Evolutionary conservation across 2,329 filamentous ascomycete genomes (phyloP), one percentile per base, ranked within the genome.

Genomic region (Fonsecaea erecta): DNA sequence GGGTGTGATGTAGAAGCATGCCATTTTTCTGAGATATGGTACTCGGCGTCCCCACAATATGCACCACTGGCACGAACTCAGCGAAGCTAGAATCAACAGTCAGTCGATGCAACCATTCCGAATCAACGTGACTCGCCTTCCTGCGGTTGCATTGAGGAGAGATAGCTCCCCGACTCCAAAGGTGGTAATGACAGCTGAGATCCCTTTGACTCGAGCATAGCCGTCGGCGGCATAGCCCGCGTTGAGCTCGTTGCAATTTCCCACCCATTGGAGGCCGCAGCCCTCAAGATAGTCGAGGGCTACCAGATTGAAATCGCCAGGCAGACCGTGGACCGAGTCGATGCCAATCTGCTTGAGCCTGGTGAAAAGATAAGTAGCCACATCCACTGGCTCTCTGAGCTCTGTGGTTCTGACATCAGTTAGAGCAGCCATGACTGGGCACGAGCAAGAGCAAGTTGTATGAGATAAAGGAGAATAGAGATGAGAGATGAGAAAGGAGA

Each of bases 191-290:
- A 70, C 56, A 6, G 67, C 67, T 12, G 67, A 69, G 11, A 69
- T 69, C 12, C 67, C 70, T 28, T 70, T 71, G 66, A 91, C 83
- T 68, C 90, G 85, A 64, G 89, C 90, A 75, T 93, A 93, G n/a
- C 90, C 90, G 78, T 93, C 90, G 18, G 90, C 89, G 30, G 90
- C 90, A 72, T 93, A 93, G 18, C 88, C 89, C 59, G 84, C 84
- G 74, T 86, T 86, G 63, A 88, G 79, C 74, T 88, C 85, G 74
- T 88, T 88, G 74, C 80, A 83, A 72, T 86, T 88, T 69, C 86
- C 86, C 3, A 86, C 83, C 85, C 85, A 88, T 55, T 80, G 75
- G 40, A 88, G 75, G 11, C 80, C 84, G 57, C 76, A 78, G 62
- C 83, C 82, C 24, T 82, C 77, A 18, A 88, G 74, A 71, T 86